These are phyloP conservation scores for Hericium rajendrae DNA, from an alignment of 768 basidiomycete genomes.

Conservation along the genomic window DNA sequence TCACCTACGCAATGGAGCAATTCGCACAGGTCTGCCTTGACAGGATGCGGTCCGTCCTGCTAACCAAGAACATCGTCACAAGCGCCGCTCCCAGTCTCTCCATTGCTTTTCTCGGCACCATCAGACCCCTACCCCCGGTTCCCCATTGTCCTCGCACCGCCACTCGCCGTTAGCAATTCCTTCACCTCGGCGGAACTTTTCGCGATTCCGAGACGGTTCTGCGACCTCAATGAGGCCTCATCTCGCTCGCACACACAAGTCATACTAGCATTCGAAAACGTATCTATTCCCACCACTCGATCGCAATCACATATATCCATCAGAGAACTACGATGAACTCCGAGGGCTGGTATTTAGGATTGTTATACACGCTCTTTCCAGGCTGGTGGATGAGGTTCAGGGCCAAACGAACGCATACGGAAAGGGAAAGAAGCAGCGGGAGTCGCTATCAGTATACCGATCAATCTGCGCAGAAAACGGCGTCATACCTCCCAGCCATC, in stretches of 20 bases:
- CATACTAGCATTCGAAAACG: background rate
- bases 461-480: conserved; percentile 17
- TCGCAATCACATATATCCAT: conserved; percentile 9
- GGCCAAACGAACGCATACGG: conserved; percentile 4
- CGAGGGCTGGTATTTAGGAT: conserved; percentile 54
- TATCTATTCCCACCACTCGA: background rate
- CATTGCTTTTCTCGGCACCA: background rate
- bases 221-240: background rate
- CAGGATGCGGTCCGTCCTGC: background rate
- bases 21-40: background rate
- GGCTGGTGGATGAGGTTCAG: conserved; percentile 35
- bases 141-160: background rate
- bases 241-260: background rate
- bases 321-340: conserved; percentile 53
- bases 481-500: conserved; percentile 83
- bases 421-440: conserved; percentile 3
- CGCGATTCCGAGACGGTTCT: background rate
- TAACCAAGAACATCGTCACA: too few relatives aligned
- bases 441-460: conserved; percentile 15
- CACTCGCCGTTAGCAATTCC: conserved; percentile 8
- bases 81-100: conserved; percentile 6
- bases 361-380: conserved; percentile 83
- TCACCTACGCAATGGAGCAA: background rate
- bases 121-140: background rate
- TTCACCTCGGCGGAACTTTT: conserved; percentile 2